Evolutionary conservation across 768 basidiomycete species (phyloP).

Genomic region (Kwoniella sp.): DNA sequence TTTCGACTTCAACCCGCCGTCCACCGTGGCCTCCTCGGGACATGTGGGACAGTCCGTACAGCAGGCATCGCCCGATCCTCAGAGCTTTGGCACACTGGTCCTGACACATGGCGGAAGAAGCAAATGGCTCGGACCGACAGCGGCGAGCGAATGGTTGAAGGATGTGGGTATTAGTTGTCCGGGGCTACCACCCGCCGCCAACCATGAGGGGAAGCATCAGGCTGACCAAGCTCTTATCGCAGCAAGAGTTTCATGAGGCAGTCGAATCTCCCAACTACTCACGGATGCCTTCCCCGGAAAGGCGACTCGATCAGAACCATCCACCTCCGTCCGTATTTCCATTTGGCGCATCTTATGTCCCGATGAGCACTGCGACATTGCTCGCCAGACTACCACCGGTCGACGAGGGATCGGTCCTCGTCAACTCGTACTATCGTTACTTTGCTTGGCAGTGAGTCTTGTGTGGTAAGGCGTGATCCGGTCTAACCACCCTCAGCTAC

Average conservation of each 20-base stretch:
- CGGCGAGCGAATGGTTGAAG: conserved; percentile 28
- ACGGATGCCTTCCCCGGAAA: neutral
- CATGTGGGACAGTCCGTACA: neutral
- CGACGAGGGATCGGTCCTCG: conserved; percentile 10
- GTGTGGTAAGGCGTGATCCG: no score
- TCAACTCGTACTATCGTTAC: conserved; percentile 19
- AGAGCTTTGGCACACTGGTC: conserved; percentile 23
- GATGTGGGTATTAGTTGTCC: conserved; percentile 14
- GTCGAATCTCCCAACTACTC: neutral
- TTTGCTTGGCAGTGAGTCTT: conserved; percentile 18
- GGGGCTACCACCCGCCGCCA: neutral
- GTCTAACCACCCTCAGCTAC: no score
- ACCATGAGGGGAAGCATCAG: neutral
- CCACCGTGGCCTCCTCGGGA: neutral
- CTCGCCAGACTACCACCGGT: conserved; percentile 6
- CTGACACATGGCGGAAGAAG: conserved; percentile 14
- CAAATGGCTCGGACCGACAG: conserved; percentile 23
- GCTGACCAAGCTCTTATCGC: neutral
- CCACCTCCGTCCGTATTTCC: neutral
- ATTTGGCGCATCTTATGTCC: conserved; percentile 1
- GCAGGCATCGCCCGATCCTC: neutral
- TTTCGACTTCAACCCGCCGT: neutral
- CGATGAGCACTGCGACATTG: neutral
- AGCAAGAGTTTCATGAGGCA: neutral
- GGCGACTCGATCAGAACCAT: neutral